Percentiles rank a stretch among this genome's conserved stretches.
phyloP scores from a whole-genome alignment of 495 filamentous ascomycete genomes.

The Hypoxylon trugodes region DNA sequence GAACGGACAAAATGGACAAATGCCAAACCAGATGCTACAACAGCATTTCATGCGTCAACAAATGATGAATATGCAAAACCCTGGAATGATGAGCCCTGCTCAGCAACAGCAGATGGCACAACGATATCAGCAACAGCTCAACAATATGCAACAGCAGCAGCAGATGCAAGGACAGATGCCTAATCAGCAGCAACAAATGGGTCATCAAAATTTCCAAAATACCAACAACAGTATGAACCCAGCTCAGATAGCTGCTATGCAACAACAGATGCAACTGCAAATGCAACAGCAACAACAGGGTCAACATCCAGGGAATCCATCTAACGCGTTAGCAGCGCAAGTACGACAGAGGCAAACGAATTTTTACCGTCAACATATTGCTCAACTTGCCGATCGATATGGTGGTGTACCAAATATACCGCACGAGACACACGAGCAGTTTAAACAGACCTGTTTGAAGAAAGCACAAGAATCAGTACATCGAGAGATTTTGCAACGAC shows the following conservation, averaged over 20 bases:
- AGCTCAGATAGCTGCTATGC: conserved; percentile 49
- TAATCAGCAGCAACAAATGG: conserved; percentile 48
- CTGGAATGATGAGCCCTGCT: conserved; percentile 36
- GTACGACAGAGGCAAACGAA: conserved; percentile 46
- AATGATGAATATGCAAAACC: conserved; percentile 47
- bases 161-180: conserved; percentile 48
- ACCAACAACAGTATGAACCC: conserved; percentile 45
- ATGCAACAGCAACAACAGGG: conserved; percentile 35
- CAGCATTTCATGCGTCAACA: conserved; percentile 48
- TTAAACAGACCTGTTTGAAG: conserved; percentile 36
- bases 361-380: conserved; percentile 58
- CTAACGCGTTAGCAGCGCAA: conserved; percentile 37
- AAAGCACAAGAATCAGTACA: conserved; percentile 39
- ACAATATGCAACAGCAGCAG: conserved; percentile 46
- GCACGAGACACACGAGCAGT: conserved; percentile 44
- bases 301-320: conserved; percentile 11
- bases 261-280: conserved; percentile 45
- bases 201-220: conserved; percentile 43
- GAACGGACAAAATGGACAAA: conserved; percentile 41
- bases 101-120: conserved; percentile 55
- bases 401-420: conserved; percentile 46
- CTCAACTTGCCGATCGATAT: conserved; percentile 51
- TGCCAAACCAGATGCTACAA: conserved; percentile 48
- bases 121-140: conserved; percentile 43
- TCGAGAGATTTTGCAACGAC: conserved; percentile 52